Evolutionary conservation across 1,139 yeast species (phyloP).

Genomic region (Diutina sp.): DNA sequence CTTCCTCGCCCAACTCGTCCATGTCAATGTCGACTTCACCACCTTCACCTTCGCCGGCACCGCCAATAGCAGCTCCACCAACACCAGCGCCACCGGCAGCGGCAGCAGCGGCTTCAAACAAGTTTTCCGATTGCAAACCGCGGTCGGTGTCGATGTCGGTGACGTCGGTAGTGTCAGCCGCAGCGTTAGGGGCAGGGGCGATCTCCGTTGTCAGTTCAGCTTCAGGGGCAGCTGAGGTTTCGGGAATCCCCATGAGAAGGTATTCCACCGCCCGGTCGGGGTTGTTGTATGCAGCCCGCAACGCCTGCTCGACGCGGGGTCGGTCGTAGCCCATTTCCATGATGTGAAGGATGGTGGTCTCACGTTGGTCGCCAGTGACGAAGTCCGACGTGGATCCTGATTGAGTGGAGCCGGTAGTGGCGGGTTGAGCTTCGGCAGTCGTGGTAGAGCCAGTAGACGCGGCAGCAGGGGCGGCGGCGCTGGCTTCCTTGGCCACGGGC

Average conservation of each 20-base stretch:
- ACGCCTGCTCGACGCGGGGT: conserved; percentile 76
- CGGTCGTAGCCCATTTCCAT: conserved; percentile 96
- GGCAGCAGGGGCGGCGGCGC: conserved; percentile 6
- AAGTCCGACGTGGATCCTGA: conserved; percentile 10
- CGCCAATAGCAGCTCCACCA: conserved; percentile 32
- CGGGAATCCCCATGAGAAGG: conserved; percentile 83
- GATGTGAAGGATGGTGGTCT: conserved; percentile 61
- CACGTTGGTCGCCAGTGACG: conserved; percentile 55
- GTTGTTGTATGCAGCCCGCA: conserved; percentile 91
- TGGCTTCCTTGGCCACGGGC: conserved; percentile 4
- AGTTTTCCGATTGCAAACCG: conserved; percentile 5
- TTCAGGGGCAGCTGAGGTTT: conserved; percentile 28
- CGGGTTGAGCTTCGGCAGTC: conserved; percentile 2
- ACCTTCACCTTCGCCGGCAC: conserved; percentile 11
- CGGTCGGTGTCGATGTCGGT: background rate
- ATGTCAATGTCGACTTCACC: conserved; percentile 11
- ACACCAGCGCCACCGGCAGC: conserved; percentile 21
- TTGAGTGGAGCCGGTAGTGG: conserved; percentile 15
- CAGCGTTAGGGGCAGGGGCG: background rate
- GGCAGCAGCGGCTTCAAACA: conserved; percentile 29
- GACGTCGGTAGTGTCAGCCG: background rate
- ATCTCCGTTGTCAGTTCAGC: conserved; percentile 3
- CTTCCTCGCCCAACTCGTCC: conserved; percentile 24
- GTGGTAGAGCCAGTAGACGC: conserved; percentile 11
- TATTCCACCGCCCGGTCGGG: conserved; percentile 98